Base-by-base conservation (phyloP, 1,284 basidiomycete species). In the Sanghuangporus weigelae region DNA sequence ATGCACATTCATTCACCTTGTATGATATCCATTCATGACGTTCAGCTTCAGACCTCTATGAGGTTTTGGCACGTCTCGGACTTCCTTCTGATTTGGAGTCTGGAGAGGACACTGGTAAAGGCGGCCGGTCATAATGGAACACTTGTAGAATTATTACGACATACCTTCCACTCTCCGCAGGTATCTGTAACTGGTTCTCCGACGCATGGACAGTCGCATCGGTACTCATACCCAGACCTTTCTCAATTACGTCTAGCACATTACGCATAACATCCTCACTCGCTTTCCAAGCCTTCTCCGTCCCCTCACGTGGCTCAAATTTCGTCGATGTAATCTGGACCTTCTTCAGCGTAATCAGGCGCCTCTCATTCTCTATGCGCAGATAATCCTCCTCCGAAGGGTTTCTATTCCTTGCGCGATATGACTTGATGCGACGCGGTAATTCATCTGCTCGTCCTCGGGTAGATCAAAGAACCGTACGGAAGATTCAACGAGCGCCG, bases 371-470 rank as follows among this genome's bases (percentile, higher is more conserved):
- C 2, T 57, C 62, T 1, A 74, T 68, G 10, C 68, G 68, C 0
- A 69, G 67, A 67, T 69, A 74, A 7, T 72, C 73, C 62, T 73
- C 73, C 62, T 74, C 73, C 2, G 72, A 73, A 19, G 54, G 59
- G 35, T 69, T 68, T 26, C 1, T 57, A 62, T 12, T 60, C 66
- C 14, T 68, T 65, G 6, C 57, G 44, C n/a, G 66, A 64, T 26
- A 26, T 26, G 26, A 26, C 26, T 3, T 3, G 26, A 26, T 6
- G 63, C 60, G 31, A 61, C 62, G 11, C 53, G 53, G 57, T 67
- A 70, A 19, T 63, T 66, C 48, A 36, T 2, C 51, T 62, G 53
- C 31, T 54, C 16, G 35, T 63, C 61, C 8, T 68, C 60, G 1
- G 69, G 66, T 2, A 70, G 68, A 39, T 65, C 60, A 63, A 74